A percentile compares a stretch with the other conserved stretches of the same genome.
Conservation (phyloP, 768 basidiomycete genomes). For the Amanita subjunquillea region DNA sequence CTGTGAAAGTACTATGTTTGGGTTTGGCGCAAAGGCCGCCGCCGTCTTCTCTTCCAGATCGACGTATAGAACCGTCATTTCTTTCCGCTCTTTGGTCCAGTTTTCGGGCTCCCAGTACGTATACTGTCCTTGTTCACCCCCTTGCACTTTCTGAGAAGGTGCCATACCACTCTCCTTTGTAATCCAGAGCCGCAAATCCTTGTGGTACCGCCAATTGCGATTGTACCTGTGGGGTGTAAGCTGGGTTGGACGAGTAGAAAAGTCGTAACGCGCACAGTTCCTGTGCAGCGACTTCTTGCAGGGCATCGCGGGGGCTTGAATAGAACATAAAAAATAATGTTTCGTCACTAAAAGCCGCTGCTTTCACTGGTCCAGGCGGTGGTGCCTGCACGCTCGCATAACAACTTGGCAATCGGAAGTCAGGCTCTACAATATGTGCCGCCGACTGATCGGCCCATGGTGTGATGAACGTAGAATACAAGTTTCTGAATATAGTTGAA, state of each 20-base stretch:
- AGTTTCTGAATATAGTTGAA: slow-evolving; percentile 38
- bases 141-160: slow-evolving; percentile 66
- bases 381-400: slow-evolving; percentile 84
- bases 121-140: slow-evolving; percentile 82
- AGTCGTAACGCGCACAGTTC: slow-evolving; percentile 66
- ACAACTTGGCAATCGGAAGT: slow-evolving; percentile 83
- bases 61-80: slow-evolving; percentile 64
- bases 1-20: slow-evolving; percentile 33
- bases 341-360: slow-evolving; percentile 84
- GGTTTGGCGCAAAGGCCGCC: slow-evolving; percentile 48
- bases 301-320: slow-evolving; percentile 79
- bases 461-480: slow-evolving; percentile 91
- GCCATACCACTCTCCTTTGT: slow-evolving; percentile 81
- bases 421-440: slow-evolving; percentile 80
- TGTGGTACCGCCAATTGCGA: slow-evolving; percentile 96
- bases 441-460: slow-evolving; percentile 92
- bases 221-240: slow-evolving; percentile 50
- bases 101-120: slow-evolving; percentile 83
- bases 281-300: slow-evolving; percentile 91
- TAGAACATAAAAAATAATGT: slow-evolving; percentile 99
- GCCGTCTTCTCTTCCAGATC: slow-evolving; percentile 67
- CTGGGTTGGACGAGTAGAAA: background rate
- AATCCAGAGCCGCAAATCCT: slow-evolving; percentile 74
- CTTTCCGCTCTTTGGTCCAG: slow-evolving; percentile 69
- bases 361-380: slow-evolving; percentile 73